Base-by-base conservation (phyloP, 805 yeast genomes). In the Martiniozyma abietophila region DNA sequence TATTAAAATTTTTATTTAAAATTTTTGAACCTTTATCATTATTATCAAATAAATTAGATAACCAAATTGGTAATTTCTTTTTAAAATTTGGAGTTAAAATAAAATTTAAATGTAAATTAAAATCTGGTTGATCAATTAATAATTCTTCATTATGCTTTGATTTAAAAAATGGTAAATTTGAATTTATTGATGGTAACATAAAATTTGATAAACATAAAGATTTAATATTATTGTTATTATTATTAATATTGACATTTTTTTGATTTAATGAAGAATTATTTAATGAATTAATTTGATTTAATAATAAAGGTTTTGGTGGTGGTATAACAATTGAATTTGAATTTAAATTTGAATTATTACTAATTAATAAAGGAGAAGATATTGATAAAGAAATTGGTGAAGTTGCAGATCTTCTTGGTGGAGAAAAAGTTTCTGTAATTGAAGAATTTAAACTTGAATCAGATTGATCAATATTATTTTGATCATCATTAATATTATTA, bases 121-220 rank as follows among this genome's bases (percentile, higher is more conserved):
- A 27, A 35, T 57, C 64, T 1, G 56, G 47, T 23, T 43, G 44
- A 5, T 43, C 22, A 5, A 53, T 36, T 18, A 59, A 30, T 8
- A 58, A 39, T 45, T 76, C 81, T 47, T 76, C 83, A 40, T 74
- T 71, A 61, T 66, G 70, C 27, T 68, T 50, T 6, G 65, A 58
- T 43, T 64, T 64, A 51, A 67, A 67, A 22, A 71, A 58, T 43
- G 67, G 75, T 42, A 47, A 49, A 41, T 36, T 51, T 16, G 56
- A 59, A 31, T 47, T 51, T 11, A 35, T 34, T 15, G 57, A 60
- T 1, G 83, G 83, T 23, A 76, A 58, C 23, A 62, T 59, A 45
- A 76, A 76, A 43, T 74, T 69, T 4, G 77, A 64, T 18, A 71
- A 53, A 2, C 62, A 60, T 1, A 68, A 45, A 4, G 50, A 44